These are phyloP conservation scores for Geoglossum glabrum DNA, from an alignment of 495 filamentous ascomycete species.

Conservation along the genomic window DNA sequence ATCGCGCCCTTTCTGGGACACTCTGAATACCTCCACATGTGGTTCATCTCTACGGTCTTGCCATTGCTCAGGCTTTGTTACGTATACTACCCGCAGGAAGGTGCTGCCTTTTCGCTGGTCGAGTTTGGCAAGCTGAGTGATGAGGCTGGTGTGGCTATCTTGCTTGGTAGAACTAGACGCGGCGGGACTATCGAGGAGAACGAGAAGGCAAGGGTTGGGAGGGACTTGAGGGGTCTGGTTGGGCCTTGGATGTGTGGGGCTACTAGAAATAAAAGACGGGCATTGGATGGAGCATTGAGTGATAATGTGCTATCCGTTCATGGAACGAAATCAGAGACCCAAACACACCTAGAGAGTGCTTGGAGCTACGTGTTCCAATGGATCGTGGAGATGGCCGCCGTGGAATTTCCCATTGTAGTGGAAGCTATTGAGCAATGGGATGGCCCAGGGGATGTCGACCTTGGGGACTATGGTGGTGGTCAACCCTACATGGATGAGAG, in stretches of 20 bases:
- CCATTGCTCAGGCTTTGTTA: conserved; percentile 65
- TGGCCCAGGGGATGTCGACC: conserved; percentile 59
- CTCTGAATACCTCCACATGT: conserved; percentile 42
- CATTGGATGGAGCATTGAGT: conserved; percentile 17
- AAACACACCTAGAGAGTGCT: conserved; percentile 17
- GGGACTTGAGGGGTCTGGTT: conserved; percentile 55
- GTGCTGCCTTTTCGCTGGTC: conserved; percentile 32
- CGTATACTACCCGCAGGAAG: conserved; percentile 54
- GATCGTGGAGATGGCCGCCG: conserved; percentile 46
- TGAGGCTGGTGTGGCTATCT: conserved; percentile 38
- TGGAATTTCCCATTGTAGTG: conserved; percentile 25
- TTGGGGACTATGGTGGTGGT: conserved; percentile 43
- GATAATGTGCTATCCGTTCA: not conserved
- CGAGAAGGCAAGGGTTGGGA: conserved; percentile 27
- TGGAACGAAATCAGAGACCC: conserved; percentile 3
- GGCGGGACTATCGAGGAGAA: conserved; percentile 18
- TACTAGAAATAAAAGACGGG: conserved; percentile 37
- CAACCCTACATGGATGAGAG: conserved; percentile 28
- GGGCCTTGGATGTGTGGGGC: conserved; percentile 69
- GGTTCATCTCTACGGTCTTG: conserved; percentile 60
- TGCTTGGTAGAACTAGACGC: conserved; percentile 41
- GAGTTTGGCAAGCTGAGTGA: conserved; percentile 42
- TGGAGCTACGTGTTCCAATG: conserved; percentile 70
- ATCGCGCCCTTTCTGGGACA: conserved; percentile 55
- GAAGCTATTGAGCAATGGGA: conserved; percentile 54